A percentile compares a stretch with the other conserved stretches of the same genome.
phyloP scores from a whole-genome alignment of 768 basidiomycete species.

The Termitomyces sp. region DNA sequence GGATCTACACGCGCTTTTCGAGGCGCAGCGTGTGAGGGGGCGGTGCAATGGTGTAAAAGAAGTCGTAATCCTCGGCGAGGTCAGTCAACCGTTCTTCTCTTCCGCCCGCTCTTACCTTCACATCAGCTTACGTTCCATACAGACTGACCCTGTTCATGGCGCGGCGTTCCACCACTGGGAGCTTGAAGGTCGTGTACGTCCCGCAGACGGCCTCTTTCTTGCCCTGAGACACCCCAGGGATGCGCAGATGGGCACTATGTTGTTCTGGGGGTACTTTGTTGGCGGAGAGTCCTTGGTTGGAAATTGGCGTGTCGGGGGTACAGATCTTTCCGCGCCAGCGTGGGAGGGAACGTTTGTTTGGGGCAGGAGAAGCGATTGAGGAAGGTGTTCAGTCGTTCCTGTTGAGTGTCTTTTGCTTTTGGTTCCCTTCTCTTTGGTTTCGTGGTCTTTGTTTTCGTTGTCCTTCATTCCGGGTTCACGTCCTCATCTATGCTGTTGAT shows the following conservation, averaged over 20 bases:
- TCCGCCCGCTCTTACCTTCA: neutral
- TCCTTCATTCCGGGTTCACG: neutral
- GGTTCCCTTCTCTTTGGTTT: neutral
- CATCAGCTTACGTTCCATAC: neutral
- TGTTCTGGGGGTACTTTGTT: conserved; percentile 71
- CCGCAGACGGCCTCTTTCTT: conserved; percentile 4
- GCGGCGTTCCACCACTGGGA: conserved; percentile 2
- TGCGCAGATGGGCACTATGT: conserved; percentile 12
- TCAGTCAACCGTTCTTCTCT: conserved; percentile 16
- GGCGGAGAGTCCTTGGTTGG: conserved; percentile 65
- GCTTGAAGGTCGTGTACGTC: conserved; percentile 6
- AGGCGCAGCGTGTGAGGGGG: conserved; percentile 1
- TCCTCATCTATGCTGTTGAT: neutral
- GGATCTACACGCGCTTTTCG: neutral
- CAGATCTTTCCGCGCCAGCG: conserved; percentile 38
- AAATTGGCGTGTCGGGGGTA: conserved; percentile 55
- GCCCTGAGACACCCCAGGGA: neutral
- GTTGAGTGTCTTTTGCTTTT: neutral
- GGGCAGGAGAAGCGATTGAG: conserved; percentile 35
- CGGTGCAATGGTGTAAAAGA: conserved; percentile 54
- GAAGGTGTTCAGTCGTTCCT: neutral
- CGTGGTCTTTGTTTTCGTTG: neutral
- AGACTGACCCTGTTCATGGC: conserved; percentile 4
- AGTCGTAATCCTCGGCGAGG: conserved; percentile 57
- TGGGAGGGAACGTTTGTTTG: conserved; percentile 65